These are phyloP conservation scores for Xanthoconium separans DNA, from an alignment of 1,284 basidiomycete species.

Conservation along the genomic window DNA sequence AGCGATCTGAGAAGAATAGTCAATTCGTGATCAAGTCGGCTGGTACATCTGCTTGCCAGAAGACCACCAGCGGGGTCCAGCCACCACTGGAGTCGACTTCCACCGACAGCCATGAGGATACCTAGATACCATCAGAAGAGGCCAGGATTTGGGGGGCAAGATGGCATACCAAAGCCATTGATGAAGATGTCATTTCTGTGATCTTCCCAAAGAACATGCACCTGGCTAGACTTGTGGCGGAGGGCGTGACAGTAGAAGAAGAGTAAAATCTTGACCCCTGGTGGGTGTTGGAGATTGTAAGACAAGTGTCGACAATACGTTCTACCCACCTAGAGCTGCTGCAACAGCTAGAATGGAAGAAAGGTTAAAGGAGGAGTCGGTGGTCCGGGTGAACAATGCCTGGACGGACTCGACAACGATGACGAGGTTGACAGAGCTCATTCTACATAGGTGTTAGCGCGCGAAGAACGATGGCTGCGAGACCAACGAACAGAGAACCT, in stretches of 20 bases:
- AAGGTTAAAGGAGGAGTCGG: slow-evolving; percentile 72
- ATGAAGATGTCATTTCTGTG: slow-evolving; percentile 90
- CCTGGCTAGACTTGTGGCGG: slow-evolving; percentile 82
- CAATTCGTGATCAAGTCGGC: slow-evolving; percentile 2
- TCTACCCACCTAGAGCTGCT: slow-evolving; percentile 67
- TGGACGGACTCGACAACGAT: slow-evolving; percentile 84
- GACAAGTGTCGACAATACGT: not conserved
- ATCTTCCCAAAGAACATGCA: slow-evolving; percentile 93
- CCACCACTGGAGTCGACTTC: slow-evolving; percentile 85
- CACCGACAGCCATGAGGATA: slow-evolving; percentile 88
- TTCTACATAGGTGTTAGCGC: slow-evolving; percentile 45
- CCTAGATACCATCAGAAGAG: slow-evolving; percentile 41
- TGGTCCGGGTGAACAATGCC: slow-evolving; percentile 50
- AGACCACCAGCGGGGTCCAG: slow-evolving; percentile 83
- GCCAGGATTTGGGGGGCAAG: slow-evolving; percentile 1
- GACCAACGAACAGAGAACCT: slow-evolving; percentile 64
- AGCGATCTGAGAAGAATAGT: slow-evolving; percentile 57
- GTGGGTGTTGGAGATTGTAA: not conserved
- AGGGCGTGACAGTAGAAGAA: slow-evolving; percentile 87
- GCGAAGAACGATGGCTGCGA: not conserved
- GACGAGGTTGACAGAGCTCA: slow-evolving; percentile 83
- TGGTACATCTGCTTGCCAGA: slow-evolving; percentile 47
- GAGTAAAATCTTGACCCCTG: slow-evolving; percentile 81
- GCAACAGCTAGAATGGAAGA: slow-evolving; percentile 82
- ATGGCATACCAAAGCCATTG: slow-evolving; percentile 65